Percentiles rank a stretch among this genome's conserved stretches.
These are phyloP conservation scores for Claviceps sp. DNA, from an alignment of 2,329 filamentous ascomycete species.

Conservation along the genomic window DNA sequence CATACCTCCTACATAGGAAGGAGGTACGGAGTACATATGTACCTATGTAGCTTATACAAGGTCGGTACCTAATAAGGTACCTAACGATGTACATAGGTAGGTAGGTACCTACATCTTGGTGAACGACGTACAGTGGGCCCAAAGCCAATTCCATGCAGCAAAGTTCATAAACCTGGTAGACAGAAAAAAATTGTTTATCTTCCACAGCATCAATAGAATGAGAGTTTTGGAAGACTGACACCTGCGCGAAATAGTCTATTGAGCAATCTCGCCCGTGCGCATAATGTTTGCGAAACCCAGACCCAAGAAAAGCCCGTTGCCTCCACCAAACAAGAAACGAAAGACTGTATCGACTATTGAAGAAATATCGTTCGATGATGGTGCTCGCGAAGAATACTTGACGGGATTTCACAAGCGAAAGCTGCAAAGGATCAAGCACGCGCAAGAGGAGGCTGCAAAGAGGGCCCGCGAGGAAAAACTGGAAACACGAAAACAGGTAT, in stretches of 20 bases:
- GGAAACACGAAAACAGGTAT: slow-evolving; percentile 60
- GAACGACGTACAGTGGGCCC: background rate
- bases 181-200: background rate
- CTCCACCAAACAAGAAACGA: slow-evolving; percentile 51
- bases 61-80: too few relatives aligned
- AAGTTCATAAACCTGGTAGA: background rate
- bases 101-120: too few relatives aligned
- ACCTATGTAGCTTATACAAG: too few relatives aligned
- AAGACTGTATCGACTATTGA: slow-evolving; percentile 50
- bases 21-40: too few relatives aligned
- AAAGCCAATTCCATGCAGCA: background rate
- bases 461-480: slow-evolving; percentile 67
- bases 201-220: background rate
- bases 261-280: background rate
- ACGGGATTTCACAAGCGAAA: slow-evolving; percentile 98
- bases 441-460: slow-evolving; percentile 68
- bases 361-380: slow-evolving; percentile 74
- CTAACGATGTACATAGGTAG: too few relatives aligned
- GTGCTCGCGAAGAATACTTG: slow-evolving; percentile 71
- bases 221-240: background rate
- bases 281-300: slow-evolving; percentile 43
- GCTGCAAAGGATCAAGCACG: slow-evolving; percentile 67
- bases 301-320: slow-evolving; percentile 42
- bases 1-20: too few relatives aligned
- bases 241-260: background rate